Evolutionary conservation across 2,329 filamentous ascomycete species (phyloP), one percentile per base, ranked within the genome.

Genomic region (Emericellopsis cladophorae): DNA sequence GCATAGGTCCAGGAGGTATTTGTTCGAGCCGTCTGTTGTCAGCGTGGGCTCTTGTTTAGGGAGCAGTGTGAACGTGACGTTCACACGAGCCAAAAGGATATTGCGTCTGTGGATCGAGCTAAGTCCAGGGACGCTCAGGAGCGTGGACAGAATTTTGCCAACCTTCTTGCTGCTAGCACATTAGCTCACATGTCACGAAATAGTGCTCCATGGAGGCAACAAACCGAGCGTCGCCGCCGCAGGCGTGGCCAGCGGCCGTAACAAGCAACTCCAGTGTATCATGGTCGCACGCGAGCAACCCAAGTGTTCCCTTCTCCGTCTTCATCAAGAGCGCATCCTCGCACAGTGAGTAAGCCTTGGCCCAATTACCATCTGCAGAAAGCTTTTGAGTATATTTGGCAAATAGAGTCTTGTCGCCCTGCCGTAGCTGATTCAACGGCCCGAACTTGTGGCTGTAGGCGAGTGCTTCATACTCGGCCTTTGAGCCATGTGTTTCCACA

Each of bases 341-440:
- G 47, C 67, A 72, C 2, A 72, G 48, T 6, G 58, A 47, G 42
- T 65, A 72, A 5, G 69, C 54, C 1, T 50, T 51, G 5, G 57
- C 52, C 65, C 67, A 73, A 21, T 67, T 55, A 8, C 54, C 52
- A 6, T 59, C 26, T 29, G 26, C 26, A 7, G 26, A 4, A 29
- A 29, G 26, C 26, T 29, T 29, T 9, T 29, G 26, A 12, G 26
- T 29, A 12, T 29, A 29, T 7, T 29, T 29, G 26, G 26, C 12
- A 29, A 29, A 29, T 9, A 29, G 26, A 12, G 26, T 29, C 12
- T 29, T 29, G 26, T 29, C 26, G 6, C 26, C 26, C 7, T 29
- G 26, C 26, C 26, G 26, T 12, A 29, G 12, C 7, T 72, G 67
- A 16, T 51, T 50, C 4, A 66, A 48, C 0, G 67, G 68, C 1